Percentiles rank a stretch among this genome's conserved stretches.
phyloP scores from a whole-genome alignment of 495 filamentous ascomycete species.

The Diplogelasinospora grovesii region DNA sequence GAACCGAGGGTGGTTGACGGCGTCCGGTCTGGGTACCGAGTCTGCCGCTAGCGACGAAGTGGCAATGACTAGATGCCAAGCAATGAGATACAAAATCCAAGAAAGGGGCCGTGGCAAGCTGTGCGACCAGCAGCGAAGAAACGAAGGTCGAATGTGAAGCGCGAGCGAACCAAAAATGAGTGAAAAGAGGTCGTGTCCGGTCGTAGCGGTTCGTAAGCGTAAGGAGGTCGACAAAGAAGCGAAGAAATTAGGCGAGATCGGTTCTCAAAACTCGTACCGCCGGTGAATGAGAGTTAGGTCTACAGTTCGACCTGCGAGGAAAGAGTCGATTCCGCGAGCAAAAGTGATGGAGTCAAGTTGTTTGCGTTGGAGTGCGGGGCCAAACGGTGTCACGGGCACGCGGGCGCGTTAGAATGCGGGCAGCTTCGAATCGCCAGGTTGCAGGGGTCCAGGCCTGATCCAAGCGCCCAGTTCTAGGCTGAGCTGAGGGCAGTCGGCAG shows the following conservation, averaged over 20 bases:
- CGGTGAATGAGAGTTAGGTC: background rate
- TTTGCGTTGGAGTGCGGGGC: background rate
- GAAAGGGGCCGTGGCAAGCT: too few relatives aligned
- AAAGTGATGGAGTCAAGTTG: background rate
- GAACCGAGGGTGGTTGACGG: background rate
- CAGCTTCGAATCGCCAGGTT: background rate
- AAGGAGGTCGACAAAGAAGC: slow-evolving; percentile 12
- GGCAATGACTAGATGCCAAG: background rate
- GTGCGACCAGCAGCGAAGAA: too few relatives aligned
- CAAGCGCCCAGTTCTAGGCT: too few relatives aligned
- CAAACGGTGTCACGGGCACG: too few relatives aligned
- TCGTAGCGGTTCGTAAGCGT: slow-evolving; percentile 26
- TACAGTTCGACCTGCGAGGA: slow-evolving; percentile 1
- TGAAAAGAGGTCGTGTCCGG: too few relatives aligned
- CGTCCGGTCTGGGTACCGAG: too few relatives aligned
- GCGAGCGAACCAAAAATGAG: too few relatives aligned
- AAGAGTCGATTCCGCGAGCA: slow-evolving; percentile 1
- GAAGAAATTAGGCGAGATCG: slow-evolving; percentile 7
- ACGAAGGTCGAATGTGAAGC: too few relatives aligned
- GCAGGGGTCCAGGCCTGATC: background rate
- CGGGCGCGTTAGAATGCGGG: too few relatives aligned
- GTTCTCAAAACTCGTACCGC: slow-evolving; percentile 7
- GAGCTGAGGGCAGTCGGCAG: background rate
- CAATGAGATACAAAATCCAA: slow-evolving; percentile 1
- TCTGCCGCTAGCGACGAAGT: background rate